Base-by-base conservation (phyloP, 352 stramenopile genomes). In the Globisporangium cylindrosporum region DNA sequence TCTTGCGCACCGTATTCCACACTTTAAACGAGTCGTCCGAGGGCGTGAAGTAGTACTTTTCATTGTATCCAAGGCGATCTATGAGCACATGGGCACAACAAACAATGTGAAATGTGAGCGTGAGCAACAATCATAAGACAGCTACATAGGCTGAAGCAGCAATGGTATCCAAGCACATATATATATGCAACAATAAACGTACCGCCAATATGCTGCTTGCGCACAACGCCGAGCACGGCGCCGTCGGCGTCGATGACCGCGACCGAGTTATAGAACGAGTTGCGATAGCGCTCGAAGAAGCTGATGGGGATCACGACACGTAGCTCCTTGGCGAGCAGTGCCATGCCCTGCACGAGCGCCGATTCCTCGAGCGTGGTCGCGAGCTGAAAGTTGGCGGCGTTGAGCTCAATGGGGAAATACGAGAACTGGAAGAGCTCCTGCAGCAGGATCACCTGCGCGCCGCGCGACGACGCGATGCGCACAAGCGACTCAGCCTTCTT, bases 31-130 rank as follows among this genome's bases (percentile, higher is more conserved):
- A 76, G 67, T 92, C 91, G 71, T 97, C 89, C 1, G 91, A 91
- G 0, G 93, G 93, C 59, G 84, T 96, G 68, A 98, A 97, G 79
- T 97, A 98, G 72, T 97, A 98, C 71, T 97, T 97, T 58, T 97
- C 90, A 58, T 95, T 94, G 81, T 92, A 94, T 18, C 92, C 92
- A 38, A 97, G 86, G 10, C 90, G 89, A 72, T 97, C 90, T 90
- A 38, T 8, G 2, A n/a, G 29, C 32, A 10, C 32, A 9, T 32
- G 27, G 27, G 27, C 3, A 32, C 27, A 32, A 6, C 38, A 27
- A 51, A 4, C 54, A 70, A 24, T n/a, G n/a, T 62, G 24, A 18
- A 24, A 64, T 27, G 36, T 43, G 56, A 20, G 43, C 57, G 20
- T 49, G 9, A 15, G 15, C 3, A 51, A 24, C n/a, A 10, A 22